A percentile compares a stretch with the other conserved stretches of the same genome.
Evolutionary conservation across 2,329 filamentous ascomycete species (phyloP).

Genomic region (Plenodomus lindquistii): DNA sequence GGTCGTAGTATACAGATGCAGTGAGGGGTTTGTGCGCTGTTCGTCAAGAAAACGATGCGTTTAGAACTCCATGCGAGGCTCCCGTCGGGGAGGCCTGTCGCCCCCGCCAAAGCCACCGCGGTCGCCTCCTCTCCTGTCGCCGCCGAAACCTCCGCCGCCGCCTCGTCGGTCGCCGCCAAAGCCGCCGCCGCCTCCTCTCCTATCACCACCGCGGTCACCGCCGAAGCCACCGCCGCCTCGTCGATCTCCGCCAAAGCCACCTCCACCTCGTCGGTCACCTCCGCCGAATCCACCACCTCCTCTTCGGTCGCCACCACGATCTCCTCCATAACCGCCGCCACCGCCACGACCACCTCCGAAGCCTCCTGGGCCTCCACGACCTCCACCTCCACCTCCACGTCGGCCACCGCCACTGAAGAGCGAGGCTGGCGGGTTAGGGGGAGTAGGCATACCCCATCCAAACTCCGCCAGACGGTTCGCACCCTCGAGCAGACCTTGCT

Average conservation of each 20-base stretch:
- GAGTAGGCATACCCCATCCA: conserved; percentile 52
- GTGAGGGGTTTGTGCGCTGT: not conserved
- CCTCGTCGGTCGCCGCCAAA: conserved; percentile 10
- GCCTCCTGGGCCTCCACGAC: conserved; percentile 14
- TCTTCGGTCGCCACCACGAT: conserved; percentile 18
- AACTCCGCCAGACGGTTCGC: conserved; percentile 52
- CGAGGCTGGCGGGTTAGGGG: conserved; percentile 43
- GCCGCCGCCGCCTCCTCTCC: conserved; percentile 12
- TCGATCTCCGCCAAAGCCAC: conserved; percentile 14
- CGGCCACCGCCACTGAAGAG: conserved; percentile 16
- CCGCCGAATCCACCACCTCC: conserved; percentile 19
- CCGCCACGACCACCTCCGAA: conserved; percentile 12
- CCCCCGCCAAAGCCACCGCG: conserved; percentile 7
- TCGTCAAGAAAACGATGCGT: not conserved
- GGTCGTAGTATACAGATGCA: not conserved
- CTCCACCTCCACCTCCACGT: conserved; percentile 14
- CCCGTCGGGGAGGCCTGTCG: not conserved
- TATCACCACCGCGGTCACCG: conserved; percentile 5
- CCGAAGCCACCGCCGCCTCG: conserved; percentile 20
- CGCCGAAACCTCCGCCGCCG: conserved; percentile 6
- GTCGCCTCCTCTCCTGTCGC: conserved; percentile 9
- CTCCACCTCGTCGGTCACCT: conserved; percentile 20
- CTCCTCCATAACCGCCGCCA: conserved; percentile 2
- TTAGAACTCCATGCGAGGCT: not conserved
- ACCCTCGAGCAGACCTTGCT: conserved; percentile 47